phyloP scores from a whole-genome alignment of 2,329 filamentous ascomycete species.

The Penicillium brasilianum region DNA sequence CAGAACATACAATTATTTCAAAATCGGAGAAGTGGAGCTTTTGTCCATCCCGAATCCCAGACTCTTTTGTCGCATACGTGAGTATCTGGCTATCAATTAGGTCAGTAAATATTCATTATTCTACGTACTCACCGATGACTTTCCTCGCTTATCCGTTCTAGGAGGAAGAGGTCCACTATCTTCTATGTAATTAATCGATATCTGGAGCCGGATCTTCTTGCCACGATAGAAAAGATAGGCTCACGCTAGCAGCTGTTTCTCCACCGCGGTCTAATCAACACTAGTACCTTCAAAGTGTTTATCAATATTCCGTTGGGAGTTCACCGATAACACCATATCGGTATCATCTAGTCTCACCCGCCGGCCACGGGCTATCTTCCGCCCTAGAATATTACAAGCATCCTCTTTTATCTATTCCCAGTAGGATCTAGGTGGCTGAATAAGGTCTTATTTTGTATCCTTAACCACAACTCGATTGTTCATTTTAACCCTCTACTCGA shows the following conservation, averaged over 20 bases:
- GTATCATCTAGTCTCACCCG: conserved; percentile 32
- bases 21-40: too few species aligned
- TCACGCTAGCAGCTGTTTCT: conserved; percentile 31
- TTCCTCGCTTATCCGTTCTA: too few species aligned
- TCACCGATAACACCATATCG: conserved; percentile 27
- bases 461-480: conserved; percentile 27
- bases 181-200: conserved; percentile 37
- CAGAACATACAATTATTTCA: too few species aligned
- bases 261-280: conserved; percentile 30
- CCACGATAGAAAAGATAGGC: conserved; percentile 23
- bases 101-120: too few species aligned
- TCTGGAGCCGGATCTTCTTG: conserved; percentile 32
- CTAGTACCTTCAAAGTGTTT: conserved; percentile 30
- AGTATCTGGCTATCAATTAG: too few species aligned
- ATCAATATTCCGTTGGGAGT: conserved; percentile 27
- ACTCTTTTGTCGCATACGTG: too few species aligned
- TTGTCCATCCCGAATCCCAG: too few species aligned
- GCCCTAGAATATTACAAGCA: conserved; percentile 21
- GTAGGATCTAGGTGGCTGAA: conserved; percentile 22
- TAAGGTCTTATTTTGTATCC: conserved; percentile 30
- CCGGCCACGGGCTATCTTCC: conserved; percentile 28
- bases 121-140: too few species aligned
- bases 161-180: conserved; percentile 13
- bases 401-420: conserved; percentile 28
- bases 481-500: too few species aligned